A percentile compares a stretch with the other conserved stretches of the same genome.
Conservation (phyloP, 192 early-diverging fungal genomes). For the Endogone sp. region DNA sequence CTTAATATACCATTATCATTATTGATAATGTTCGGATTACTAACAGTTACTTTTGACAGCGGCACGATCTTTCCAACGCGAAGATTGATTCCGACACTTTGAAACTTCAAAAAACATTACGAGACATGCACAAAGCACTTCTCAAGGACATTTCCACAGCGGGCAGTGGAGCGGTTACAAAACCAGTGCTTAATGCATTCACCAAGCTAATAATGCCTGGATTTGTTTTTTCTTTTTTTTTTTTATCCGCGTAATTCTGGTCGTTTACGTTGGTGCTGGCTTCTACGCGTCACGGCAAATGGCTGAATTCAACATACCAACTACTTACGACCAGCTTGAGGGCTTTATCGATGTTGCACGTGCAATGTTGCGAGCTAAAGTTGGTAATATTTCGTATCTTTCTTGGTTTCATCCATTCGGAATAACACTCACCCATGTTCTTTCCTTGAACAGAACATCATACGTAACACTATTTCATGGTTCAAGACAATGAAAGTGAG, state of each 20-base stretch:
- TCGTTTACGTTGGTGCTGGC: constrained; percentile 8
- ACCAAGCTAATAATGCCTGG: constrained; percentile 2
- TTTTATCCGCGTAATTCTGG: constrained; percentile 13
- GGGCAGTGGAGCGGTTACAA: constrained; percentile 4
- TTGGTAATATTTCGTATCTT: constrained; percentile 8
- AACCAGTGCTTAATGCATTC: background rate
- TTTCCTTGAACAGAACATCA: no score
- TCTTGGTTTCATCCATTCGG: no score
- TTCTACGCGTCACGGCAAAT: constrained; percentile 1
- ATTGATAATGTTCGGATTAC: constrained; percentile 1
- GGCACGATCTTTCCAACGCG: constrained; percentile 1
- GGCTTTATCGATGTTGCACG: constrained; percentile 5
- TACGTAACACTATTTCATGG: no score
- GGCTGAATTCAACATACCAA: constrained; percentile 13
- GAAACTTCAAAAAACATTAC: constrained; percentile 14
- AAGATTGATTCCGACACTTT: constrained; percentile 12
- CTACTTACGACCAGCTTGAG: constrained; percentile 12
- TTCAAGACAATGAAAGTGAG: no score
- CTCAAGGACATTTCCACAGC: constrained; percentile 5
- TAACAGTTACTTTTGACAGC: constrained; percentile 8
- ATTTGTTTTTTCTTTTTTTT: constrained; percentile 11
- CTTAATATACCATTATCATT: no score
- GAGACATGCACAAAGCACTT: constrained; percentile 5
- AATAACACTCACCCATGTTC: no score
- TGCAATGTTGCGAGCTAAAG: constrained; percentile 9